Base-by-base conservation (phyloP, 768 basidiomycete genomes). In the Lactarius psammicola region DNA sequence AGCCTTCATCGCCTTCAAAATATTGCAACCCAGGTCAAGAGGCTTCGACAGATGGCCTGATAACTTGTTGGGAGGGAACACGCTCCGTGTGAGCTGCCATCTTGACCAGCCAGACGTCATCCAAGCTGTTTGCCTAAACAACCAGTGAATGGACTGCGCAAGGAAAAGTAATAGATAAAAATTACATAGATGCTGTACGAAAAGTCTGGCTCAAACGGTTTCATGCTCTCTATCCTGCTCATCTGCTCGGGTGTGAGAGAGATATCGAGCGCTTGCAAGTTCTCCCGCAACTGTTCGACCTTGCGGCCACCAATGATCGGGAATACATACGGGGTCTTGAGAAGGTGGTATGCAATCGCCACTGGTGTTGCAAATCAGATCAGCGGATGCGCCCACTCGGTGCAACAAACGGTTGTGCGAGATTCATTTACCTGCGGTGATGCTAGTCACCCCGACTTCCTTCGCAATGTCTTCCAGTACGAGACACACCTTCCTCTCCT, bases 241-340 rank as follows among this genome's bases (percentile, higher is more conserved):
- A 85, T 80, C n/a, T 85, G 82, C 46, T 80, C 79, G 0, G 74
- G 67, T 1, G 78, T 78, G 56, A 51, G 49, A 0, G 75, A 67
- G 44, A 86, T 80, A 11, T 79, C 77, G 6, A 85, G 72, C 3
- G 84, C 83, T 68, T 85, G 79, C 23, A 85, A 64, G 70, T 85
- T 87, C 51, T 78, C 78, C 49, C 75, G 55, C 23, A 86, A 72
- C 31, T 86, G 81, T 71, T 83, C 82, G 42, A 83, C 73, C 69
- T 84, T 86, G 58, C 82, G 77, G 0, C 82, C 80, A 4, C 83
- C 83, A 28, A 85, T 71, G 63, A 85, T 76, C 1, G 82, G 82
- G 74, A 85, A 85, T 49, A 49, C 46, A 23, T 78, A 83, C 0
- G 81, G 79, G 4, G 81, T 76, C 72, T 85, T 86, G 51, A 84